Evolutionary conservation across 2,329 filamentous ascomycete species (phyloP), one percentile per base, ranked within the genome.

Genomic region (Penicillium palitans): DNA sequence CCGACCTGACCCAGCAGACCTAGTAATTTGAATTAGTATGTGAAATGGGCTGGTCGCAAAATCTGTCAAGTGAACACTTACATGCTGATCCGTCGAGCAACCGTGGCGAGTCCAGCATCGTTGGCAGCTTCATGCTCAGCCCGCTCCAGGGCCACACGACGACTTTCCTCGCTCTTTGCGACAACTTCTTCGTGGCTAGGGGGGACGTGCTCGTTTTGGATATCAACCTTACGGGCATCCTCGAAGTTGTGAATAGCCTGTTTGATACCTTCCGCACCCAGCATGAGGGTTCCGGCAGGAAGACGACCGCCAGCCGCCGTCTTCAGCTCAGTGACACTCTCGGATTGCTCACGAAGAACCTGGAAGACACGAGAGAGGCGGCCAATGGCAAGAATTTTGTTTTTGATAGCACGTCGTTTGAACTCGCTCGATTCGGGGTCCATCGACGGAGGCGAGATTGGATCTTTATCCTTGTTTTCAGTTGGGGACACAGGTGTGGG

Each of bases 311-410:
- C 95, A 61, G 92, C 89, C 45, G 93, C 93, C 46, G 93, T 98
- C 85, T 99, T 99, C 76, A 99, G 86, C 78, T 99, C 95, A 40
- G 93, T 97, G 57, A 99, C 93, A 69, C 90, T 87, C 81, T 99
- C 95, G 2, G 93, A 96, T 78, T 99, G 95, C 79, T 99, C 95
- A 70, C 95, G 91, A 68, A 99, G 79, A 51, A 99, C 95, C 76
- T 99, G 95, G 88, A 99, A 99, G 61, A 99, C 95, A 69, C 95
- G 90, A 39, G 95, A 98, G 64, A 99, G 83, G 67, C 95, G 91
- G 31, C 95, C 95, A 71, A 99, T 99, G 60, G 95, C 95, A 68
- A 99, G 81, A 72, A 99, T 98, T 83, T 99, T 99, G 87, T 99
- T 99, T 84, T 98, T 98, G 84, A 99, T 96, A 4, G 93, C 93